These are phyloP conservation scores for Phytophthora cactorum DNA, from an alignment of 352 stramenopile species.

Conservation along the genomic window DNA sequence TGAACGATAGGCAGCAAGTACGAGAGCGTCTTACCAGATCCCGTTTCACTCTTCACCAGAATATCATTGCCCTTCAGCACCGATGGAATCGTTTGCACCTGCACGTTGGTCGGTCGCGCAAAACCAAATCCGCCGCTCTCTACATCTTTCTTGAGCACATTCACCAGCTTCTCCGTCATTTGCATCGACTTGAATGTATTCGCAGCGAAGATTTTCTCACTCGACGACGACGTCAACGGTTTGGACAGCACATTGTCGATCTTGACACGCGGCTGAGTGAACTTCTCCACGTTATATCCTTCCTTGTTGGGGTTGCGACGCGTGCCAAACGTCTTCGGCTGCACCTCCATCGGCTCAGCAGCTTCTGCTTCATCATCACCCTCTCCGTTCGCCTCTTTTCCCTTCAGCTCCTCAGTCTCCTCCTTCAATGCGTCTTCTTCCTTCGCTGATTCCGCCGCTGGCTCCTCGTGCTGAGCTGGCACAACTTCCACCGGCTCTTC, in stretches of 20 bases:
- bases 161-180: conserved; percentile 67
- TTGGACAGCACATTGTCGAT: conserved; percentile 77
- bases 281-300: conserved; percentile 65
- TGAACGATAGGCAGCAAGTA: conserved; percentile 97
- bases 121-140: conserved; percentile 78
- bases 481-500: conserved; percentile 22
- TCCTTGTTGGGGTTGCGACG: conserved; percentile 89
- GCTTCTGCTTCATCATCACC: conserved; percentile 12
- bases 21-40: conserved; percentile 96
- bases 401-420: conserved; percentile 15
- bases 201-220: conserved; percentile 84
- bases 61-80: conserved; percentile 86
- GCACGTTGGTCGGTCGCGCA: conserved; percentile 74
- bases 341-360: conserved; percentile 9
- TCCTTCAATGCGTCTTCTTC: conserved; percentile 18
- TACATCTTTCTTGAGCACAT: conserved; percentile 66
- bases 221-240: conserved; percentile 72
- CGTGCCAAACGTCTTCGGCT: conserved; percentile 57
- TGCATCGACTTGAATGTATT: conserved; percentile 82
- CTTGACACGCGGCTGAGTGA: conserved; percentile 54
- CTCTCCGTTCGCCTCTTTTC: background rate
- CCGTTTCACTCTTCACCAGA: conserved; percentile 96
- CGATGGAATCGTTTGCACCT: conserved; percentile 81
- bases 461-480: conserved; percentile 11
- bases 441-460: conserved; percentile 15